Evolutionary conservation across 192 early-diverging fungal genomes (phyloP).

Genomic region (Gonapodya prolifera): DNA sequence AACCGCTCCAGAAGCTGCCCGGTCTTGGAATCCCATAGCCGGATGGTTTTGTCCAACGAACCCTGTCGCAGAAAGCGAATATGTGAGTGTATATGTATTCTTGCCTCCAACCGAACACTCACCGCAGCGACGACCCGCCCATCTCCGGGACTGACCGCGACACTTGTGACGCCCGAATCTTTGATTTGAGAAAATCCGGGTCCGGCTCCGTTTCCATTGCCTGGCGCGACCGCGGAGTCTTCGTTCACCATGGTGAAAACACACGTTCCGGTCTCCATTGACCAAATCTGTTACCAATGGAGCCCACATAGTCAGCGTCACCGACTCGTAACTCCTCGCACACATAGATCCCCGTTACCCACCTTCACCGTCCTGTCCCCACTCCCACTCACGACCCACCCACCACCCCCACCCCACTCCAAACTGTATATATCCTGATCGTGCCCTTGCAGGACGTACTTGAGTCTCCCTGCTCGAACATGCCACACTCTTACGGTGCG

Average conservation of each 20-base stretch:
- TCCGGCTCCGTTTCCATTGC: too few relatives aligned
- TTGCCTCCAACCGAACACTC: slow-evolving; percentile 8
- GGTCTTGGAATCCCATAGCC: slow-evolving; percentile 78
- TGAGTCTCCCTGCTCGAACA: slow-evolving; percentile 17
- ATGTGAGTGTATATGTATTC: too few relatives aligned
- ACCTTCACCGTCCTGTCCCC: slow-evolving; percentile 33
- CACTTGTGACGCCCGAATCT: slow-evolving; percentile 90
- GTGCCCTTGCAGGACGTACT: slow-evolving; percentile 57
- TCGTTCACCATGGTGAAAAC: slow-evolving; percentile 64
- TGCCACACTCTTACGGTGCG: slow-evolving; percentile 76
- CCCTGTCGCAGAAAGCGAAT: slow-evolving; percentile 31
- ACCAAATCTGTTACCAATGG: slow-evolving; percentile 64
- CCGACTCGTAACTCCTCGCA: too few relatives aligned
- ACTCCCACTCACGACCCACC: slow-evolving; percentile 70
- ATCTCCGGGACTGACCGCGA: slow-evolving; percentile 77
- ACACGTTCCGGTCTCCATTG: slow-evolving; percentile 61
- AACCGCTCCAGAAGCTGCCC: slow-evolving; percentile 74
- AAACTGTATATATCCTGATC: slow-evolving; percentile 94
- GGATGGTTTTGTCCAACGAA: slow-evolving; percentile 83
- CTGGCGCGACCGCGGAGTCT: too few relatives aligned
- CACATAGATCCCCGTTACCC: background rate
- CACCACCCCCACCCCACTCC: slow-evolving; percentile 89
- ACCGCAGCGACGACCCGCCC: slow-evolving; percentile 69
- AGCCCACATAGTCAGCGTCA: too few relatives aligned
- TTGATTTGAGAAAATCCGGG: too few relatives aligned